Evolutionary conservation across 768 basidiomycete species (phyloP), one percentile per base, ranked within the genome.

Genomic region (Pleurotus giganteus): DNA sequence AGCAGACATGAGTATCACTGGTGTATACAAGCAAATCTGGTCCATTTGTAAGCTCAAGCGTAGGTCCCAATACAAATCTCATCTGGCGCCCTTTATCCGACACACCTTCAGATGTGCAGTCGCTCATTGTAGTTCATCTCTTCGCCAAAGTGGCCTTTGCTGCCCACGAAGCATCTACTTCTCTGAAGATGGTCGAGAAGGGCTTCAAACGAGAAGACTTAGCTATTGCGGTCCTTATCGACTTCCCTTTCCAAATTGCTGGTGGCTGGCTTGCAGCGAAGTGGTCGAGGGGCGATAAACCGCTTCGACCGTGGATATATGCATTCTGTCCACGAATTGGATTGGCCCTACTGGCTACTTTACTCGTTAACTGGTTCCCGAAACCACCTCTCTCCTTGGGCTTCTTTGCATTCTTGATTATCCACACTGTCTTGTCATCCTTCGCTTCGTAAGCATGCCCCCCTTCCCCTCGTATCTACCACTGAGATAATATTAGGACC

Each of bases 201-300:
- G 97, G 97, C 1, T 79, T 99, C 52, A 89, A 86, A 56, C 88
- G 94, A 36, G 97, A 98, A 74, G 97, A 99, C 63, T 79, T 98
- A 34, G 94, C 97, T n/a, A 78, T 94, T 13, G 89, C 93, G 3
- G 95, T 96, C 41, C 83, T 98, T 34, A 88, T 98, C 60, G 97
- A 99, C 70, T 98, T 98, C 62, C 97, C 97, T 2, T 96, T 97
- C 73, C 95, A 98, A 75, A 93, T 99, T 47, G 65, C 90, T 54
- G 94, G 92, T 19, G 96, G 96, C 4, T 98, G 91, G 88, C 74
- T 96, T 23, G 93, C 95, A 1, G 96, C 93, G 2, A 86, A 85
- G 61, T 98, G 94, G 93, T 88, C 92, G 4, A 77, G 81, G 52
- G 92, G 93, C 12, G 85, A 88, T 45, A 80, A 75, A 53, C 88